Base-by-base conservation (phyloP, 1,284 basidiomycete species). In the Ganoderma multipileum region DNA sequence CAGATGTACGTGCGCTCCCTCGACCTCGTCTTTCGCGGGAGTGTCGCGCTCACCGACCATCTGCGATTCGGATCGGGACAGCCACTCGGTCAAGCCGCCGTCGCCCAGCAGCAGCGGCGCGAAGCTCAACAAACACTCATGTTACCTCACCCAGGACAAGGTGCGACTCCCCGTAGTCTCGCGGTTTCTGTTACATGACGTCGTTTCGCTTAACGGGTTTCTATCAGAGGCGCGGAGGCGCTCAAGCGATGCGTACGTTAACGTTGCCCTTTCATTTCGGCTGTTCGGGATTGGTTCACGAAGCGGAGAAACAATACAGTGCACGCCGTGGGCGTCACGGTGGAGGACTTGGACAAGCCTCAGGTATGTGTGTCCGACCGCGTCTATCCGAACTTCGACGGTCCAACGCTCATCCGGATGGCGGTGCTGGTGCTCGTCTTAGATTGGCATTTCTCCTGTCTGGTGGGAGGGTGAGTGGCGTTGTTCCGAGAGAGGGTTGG, bases 391-490 rank as follows among this genome's bases (percentile, higher is more conserved):
- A 33, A 33, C 33, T 33, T 33, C 11, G 36, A 39, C 2, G 58
- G 20, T 9, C 58, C 9, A 26, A n/a, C 23, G 38, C 58, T 60
- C 38, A 39, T n/a, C 36, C 16, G 14, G 20, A n/a, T 33, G 63
- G 18, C 52, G 50, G 30, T 18, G 14, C 52, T 33, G 52, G 42
- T 55, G n/a, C 44, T 38, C 41, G 11, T 70, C 63, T 55, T 75
- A 93, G 91, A 91, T 95, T 75, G 94, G 94, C 50, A 93, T 95
- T 74, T 92, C 91, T 42, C 90, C 92, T 2, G 86, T 95, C 64
- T 95, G 94, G 93, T 95, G 93, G 92, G 93, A 94, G 86, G 93
- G 92, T 91, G 71, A 68, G 83, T 79, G 47, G 18, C 18, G 54
- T 64, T 61, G 12, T 23, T 63, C 18, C n/a, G 61, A 23, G 11